These are phyloP conservation scores for Orbilia javanica DNA, from an alignment of 2,329 filamentous ascomycete species.

Conservation along the genomic window DNA sequence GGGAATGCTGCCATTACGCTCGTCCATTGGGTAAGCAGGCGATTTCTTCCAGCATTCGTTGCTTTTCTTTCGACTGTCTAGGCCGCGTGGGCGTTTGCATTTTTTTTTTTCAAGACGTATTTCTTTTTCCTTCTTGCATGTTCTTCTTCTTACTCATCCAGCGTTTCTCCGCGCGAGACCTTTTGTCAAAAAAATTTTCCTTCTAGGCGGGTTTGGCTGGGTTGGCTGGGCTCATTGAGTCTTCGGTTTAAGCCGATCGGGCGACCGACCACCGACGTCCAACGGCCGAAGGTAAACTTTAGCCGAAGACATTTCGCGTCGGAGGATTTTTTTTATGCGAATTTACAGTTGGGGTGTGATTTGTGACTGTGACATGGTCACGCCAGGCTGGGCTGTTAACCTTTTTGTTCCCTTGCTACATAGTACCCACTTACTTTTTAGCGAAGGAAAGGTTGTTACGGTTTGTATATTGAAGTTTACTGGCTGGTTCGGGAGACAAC, in stretches of 20 bases:
- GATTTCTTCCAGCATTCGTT: constrained; percentile 2
- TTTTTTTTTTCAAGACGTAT: background rate
- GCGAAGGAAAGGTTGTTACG: too few species aligned
- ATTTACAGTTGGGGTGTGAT: constrained; percentile 1
- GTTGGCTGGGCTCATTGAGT: background rate
- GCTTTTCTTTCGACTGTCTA: background rate
- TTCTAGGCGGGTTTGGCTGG: background rate
- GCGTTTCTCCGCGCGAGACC: constrained; percentile 2
- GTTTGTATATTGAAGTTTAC: too few species aligned
- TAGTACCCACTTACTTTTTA: background rate
- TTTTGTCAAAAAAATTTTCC: background rate
- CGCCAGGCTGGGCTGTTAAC: constrained; percentile 4
- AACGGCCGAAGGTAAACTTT: constrained; percentile 21
- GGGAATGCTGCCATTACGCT: background rate
- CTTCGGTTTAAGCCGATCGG: constrained; percentile 8
- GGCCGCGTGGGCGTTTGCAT: constrained; percentile 13
- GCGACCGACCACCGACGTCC: constrained; percentile 10
- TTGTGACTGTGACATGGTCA: constrained; percentile 18
- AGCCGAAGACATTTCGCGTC: background rate
- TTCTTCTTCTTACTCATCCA: background rate
- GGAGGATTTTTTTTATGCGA: background rate
- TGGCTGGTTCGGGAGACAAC: too few species aligned
- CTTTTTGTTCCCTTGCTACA: background rate
- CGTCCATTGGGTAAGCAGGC: background rate
- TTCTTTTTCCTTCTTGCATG: too few species aligned